Conservation (phyloP, 1,284 basidiomycete genomes). For the Coniferiporia weirii region DNA sequence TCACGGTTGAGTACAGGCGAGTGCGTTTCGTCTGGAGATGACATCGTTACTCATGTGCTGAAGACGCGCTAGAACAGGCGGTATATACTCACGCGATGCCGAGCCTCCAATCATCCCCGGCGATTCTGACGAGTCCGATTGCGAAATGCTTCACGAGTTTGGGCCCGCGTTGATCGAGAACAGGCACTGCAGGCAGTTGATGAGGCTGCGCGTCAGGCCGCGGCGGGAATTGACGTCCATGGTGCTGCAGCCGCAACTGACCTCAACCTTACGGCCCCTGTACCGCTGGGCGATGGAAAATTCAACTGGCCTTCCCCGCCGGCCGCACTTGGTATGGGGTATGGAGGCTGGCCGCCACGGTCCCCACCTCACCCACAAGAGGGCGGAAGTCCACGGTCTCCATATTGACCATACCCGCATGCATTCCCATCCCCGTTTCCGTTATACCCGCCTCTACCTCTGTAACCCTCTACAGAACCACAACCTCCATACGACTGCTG, state of each 20-base stretch:
- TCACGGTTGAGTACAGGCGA: constrained; percentile 88
- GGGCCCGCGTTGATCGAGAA: background rate
- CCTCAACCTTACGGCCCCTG: background rate
- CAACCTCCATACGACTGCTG: constrained; percentile 19
- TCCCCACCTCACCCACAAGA: constrained; percentile 10
- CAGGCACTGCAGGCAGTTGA: background rate
- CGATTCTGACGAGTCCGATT: background rate
- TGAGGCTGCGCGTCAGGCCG: background rate
- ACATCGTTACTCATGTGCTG: constrained; percentile 87
- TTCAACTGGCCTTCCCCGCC: background rate
- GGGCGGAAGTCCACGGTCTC: too few relatives aligned
- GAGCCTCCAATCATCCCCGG: constrained; percentile 22
- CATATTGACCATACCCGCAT: background rate
- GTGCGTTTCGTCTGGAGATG: constrained; percentile 72
- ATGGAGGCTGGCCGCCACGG: background rate
- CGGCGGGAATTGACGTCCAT: background rate
- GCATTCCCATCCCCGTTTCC: constrained; percentile 8
- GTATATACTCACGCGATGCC: too few relatives aligned
- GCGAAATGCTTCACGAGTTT: background rate
- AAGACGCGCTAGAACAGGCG: constrained; percentile 83
- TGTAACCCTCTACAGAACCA: constrained; percentile 17
- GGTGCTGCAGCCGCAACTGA: background rate
- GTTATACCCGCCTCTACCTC: constrained; percentile 18
- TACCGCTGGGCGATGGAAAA: background rate
- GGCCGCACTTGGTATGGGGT: background rate